Conservation (phyloP, 129 eudicot species). For the Chrysanthemum seticuspe region DNA sequence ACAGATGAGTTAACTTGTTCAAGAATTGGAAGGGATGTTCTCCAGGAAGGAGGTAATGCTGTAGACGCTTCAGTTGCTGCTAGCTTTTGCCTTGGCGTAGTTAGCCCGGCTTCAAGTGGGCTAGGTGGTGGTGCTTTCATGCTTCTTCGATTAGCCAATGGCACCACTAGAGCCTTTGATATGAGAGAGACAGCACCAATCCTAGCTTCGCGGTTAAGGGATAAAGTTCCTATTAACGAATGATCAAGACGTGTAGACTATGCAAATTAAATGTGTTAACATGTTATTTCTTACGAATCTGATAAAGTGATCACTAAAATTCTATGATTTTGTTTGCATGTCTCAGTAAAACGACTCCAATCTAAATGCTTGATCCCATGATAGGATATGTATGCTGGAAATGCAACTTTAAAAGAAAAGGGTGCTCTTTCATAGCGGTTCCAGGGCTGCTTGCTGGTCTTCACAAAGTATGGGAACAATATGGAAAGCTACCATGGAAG, state of each 20-base stretch:
- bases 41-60: slow-evolving; percentile 59
- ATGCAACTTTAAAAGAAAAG: slow-evolving; percentile 24
- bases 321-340: not conserved
- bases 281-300: too few species aligned
- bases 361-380: not conserved
- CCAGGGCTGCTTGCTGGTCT: slow-evolving; percentile 63
- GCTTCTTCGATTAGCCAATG: slow-evolving; percentile 46
- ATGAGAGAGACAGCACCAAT: slow-evolving; percentile 67
- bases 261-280: not conserved
- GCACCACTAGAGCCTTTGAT: slow-evolving; percentile 40
- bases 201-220: slow-evolving; percentile 44
- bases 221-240: not conserved
- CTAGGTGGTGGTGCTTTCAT: slow-evolving; percentile 72
- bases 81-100: slow-evolving; percentile 63
- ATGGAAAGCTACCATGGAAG: slow-evolving; percentile 57
- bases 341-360: not conserved
- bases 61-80: slow-evolving; percentile 71
- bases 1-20: slow-evolving; percentile 59
- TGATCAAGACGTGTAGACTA: not conserved
- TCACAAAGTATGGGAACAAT: slow-evolving; percentile 42
- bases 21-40: slow-evolving; percentile 45
- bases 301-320: not conserved
- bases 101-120: slow-evolving; percentile 67
- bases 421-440: slow-evolving; percentile 50
- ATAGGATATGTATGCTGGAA: slow-evolving; percentile 49